Evolutionary conservation across 192 early-diverging fungal species (phyloP), one percentile per base, ranked within the genome.

Genomic region (Dissophora ornata): DNA sequence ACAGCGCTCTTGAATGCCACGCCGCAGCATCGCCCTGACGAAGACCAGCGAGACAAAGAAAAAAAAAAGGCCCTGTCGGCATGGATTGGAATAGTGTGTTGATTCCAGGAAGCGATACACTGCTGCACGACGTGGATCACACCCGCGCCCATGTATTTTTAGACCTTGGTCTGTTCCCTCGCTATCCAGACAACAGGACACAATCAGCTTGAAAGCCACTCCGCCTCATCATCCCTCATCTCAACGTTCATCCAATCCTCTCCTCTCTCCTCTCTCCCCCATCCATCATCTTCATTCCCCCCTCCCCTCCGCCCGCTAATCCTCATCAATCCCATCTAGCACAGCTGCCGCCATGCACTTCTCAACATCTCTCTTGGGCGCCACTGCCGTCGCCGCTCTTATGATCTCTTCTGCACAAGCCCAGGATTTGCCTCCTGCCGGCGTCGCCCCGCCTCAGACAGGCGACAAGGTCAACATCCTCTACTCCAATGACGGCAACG

Each of bases 401-500:
- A 18, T 63, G 16, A 32, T 57, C 55, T 41, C 69, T 1, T 49
- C 54, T 24, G 54, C 47, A 53, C 50, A 57, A n/a, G 69, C 61
- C 18, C 69, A 71, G 40, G 69, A 57, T 7, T 18, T 21, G 1
- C 33, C 50, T 25, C 22, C 29, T 11, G 38, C 10, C 18, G 33
- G 4, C 1, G 46, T 59, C n/a, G 6, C 54, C 5, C 36, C 69
- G 29, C 69, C 69, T 3, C 4, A 28, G 25, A n/a, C 45, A 1
- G n/a, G 18, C 46, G 59, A 62, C 26, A 54, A 50, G 24, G 53
- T 77, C 46, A 52, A 49, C 22, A 50, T 77, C 53, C 29, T 41
- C 33, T 77, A 67, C 53, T 18, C 36, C 1, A 62, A 67, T 40
- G 73, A 77, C 26, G 22, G 30, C 59, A 77, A 67, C 44, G 59